Conservation (phyloP, 257 asterid species). For the Penstemon davidsonii region DNA sequence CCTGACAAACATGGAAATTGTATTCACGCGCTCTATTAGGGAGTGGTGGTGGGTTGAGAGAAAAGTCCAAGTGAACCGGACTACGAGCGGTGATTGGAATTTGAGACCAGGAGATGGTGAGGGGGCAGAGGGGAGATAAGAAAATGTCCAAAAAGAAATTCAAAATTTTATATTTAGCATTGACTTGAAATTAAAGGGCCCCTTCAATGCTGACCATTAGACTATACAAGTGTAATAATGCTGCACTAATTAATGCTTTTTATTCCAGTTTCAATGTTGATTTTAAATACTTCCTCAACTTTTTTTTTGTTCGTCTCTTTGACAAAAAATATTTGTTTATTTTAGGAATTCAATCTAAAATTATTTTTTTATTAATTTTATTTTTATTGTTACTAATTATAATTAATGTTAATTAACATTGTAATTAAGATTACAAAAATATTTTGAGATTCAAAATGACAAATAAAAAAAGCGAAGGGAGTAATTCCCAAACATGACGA, state of each 20-base stretch:
- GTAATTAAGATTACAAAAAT: too few species aligned
- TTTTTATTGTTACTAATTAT: too few species aligned
- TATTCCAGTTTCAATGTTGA: too few species aligned
- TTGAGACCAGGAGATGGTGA: constrained; percentile 34
- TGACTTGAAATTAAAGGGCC: constrained; percentile 42
- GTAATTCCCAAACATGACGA: too few species aligned
- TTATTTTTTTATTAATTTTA: too few species aligned
- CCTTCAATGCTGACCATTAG: constrained; percentile 42
- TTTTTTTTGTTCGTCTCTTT: background rate
- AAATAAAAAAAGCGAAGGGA: too few species aligned
- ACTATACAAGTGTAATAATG: constrained; percentile 16
- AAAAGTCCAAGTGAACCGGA: constrained; percentile 37
- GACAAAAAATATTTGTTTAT: too few species aligned
- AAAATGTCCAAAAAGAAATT: constrained; percentile 33
- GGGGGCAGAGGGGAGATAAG: constrained; percentile 12
- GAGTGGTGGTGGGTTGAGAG: constrained; percentile 10
- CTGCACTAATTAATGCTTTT: constrained; percentile 20
- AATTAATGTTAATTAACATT: too few species aligned
- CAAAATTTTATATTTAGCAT: constrained; percentile 44
- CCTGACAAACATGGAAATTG: background rate
- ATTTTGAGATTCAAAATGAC: too few species aligned
- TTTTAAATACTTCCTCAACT: too few species aligned
- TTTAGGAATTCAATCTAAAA: background rate
- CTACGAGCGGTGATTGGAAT: constrained; percentile 52
- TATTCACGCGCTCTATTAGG: background rate